Base-by-base conservation (phyloP, 1,284 basidiomycete genomes). In the Microbotryum saponariae region DNA sequence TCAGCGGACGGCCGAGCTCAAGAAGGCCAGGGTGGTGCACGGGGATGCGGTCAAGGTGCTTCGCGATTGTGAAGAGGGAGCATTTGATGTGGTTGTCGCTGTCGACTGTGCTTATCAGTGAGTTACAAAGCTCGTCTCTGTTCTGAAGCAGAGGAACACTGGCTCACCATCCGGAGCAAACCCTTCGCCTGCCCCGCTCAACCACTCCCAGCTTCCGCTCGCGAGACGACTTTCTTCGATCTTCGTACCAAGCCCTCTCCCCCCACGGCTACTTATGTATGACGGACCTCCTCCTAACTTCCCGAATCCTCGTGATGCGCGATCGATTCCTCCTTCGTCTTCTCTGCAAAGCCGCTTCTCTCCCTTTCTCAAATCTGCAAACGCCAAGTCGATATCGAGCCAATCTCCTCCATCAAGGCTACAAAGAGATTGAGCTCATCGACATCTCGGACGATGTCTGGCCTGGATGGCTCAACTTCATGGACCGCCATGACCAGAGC, bases 41-140 rank as follows among this genome's bases (percentile, higher is more conserved):
- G 63, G 63, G 20, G 60, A 65, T 48, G 63, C 58, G 2, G 57
- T 58, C 18, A 47, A 6, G 1, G 54, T 48, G 18, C 27, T 63
- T 4, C 18, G 7, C 2, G 23, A 3, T 10, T 37, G 44, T 4
- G 2, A 12, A 21, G 3, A 6, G 5, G 12, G 4, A 9, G 48
- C 51, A 1, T 16, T 52, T 12, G 60, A 62, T n/a, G 55, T 23
- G 0, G 27, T 65, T 21, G 27, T 65, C 2, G 63, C 60, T 1
- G 55, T 65, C 2, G 60, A 65, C 16, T 65, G 63, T 37, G 63
- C 60, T 1, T 65, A 54, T 29, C 63, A 65, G 63, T 55, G 3
- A 21, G 54, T 50, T n/a, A 4, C 1, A 25, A 9, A 14, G 21
- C 18, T 48, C 47, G 21, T n/a, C 31, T 48, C 47, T 48, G 14